Percentiles rank a stretch among this genome's conserved stretches.
Evolutionary conservation across 2,329 filamentous ascomycete genomes (phyloP).

Genomic region (Cordyceps fumosorosea): DNA sequence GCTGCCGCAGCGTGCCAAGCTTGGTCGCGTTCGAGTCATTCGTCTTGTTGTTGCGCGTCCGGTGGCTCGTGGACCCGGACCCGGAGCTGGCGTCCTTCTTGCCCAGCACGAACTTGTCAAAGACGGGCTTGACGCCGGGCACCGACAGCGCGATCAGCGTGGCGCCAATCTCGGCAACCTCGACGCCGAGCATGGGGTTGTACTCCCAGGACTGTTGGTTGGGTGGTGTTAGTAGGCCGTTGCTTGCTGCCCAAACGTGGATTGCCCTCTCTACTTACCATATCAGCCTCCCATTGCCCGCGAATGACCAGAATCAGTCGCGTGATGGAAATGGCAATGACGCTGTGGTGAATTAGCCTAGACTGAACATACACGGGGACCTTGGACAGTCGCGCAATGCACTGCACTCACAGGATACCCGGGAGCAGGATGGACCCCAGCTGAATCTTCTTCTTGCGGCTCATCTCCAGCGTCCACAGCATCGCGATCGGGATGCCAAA

Average conservation of each 20-base stretch:
- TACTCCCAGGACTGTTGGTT: constrained; percentile 42
- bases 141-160: constrained; percentile 45
- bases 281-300: constrained; percentile 40
- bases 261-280: constrained; percentile 11
- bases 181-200: constrained; percentile 42
- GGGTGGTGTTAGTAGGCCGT: background rate
- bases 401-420: constrained; percentile 36
- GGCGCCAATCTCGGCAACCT: constrained; percentile 43
- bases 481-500: constrained; percentile 45
- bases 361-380: no score
- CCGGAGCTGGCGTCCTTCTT: constrained; percentile 19
- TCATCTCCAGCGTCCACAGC: constrained; percentile 38
- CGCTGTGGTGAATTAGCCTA: constrained; percentile 26
- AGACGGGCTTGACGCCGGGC: constrained; percentile 42
- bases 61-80: constrained; percentile 19
- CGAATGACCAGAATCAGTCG: constrained; percentile 41
- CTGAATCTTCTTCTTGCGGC: constrained; percentile 37
- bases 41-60: constrained; percentile 17
- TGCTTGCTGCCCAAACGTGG: background rate
- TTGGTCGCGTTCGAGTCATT: constrained; percentile 21
- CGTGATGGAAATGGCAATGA: constrained; percentile 41
- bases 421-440: constrained; percentile 42
- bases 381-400: no score
- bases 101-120: constrained; percentile 28
- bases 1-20: constrained; percentile 24